Conservation (phyloP, 2,329 filamentous ascomycete species). For the Trichophyton mentagrophytes region DNA sequence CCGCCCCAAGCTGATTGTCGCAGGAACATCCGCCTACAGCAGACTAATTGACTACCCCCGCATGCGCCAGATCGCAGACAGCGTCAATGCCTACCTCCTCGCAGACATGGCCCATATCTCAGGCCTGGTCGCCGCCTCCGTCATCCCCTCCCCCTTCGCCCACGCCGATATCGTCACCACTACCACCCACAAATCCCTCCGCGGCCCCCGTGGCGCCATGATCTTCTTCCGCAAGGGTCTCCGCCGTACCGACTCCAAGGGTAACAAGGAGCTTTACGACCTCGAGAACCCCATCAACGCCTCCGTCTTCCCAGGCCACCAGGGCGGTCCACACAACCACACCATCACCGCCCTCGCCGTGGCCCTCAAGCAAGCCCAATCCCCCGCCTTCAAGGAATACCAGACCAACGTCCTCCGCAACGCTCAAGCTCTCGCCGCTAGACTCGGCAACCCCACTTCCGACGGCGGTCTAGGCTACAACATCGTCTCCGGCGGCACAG, state of each 20-base stretch:
- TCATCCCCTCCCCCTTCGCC: conserved; percentile 85
- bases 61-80: conserved; percentile 92
- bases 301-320: conserved; percentile 97
- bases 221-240: conserved; percentile 99
- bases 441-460: conserved; percentile 57
- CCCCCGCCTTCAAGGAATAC: conserved; percentile 83
- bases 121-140: conserved; percentile 80
- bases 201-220: conserved; percentile 95
- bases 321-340: conserved; percentile 98
- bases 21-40: conserved; percentile 96
- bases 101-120: conserved; percentile 99
- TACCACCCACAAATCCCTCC: conserved; percentile 97
- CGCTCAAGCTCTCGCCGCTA: conserved; percentile 74
- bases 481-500: conserved; percentile 87
- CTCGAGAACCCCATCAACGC: conserved; percentile 95
- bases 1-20: conserved; percentile 90
- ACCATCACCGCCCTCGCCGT: conserved; percentile 96
- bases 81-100: conserved; percentile 83
- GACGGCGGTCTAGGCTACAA: conserved; percentile 68
- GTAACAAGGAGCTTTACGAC: conserved; percentile 82
- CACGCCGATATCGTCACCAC: conserved; percentile 95
- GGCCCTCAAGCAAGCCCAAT: conserved; percentile 84
- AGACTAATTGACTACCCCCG: conserved; percentile 91
- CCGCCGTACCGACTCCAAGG: conserved; percentile 80
- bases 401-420: conserved; percentile 87